A percentile compares a stretch with the other conserved stretches of the same genome.
Evolutionary conservation across 1,284 basidiomycete genomes (phyloP).

Genomic region (Tilletia horrida): DNA sequence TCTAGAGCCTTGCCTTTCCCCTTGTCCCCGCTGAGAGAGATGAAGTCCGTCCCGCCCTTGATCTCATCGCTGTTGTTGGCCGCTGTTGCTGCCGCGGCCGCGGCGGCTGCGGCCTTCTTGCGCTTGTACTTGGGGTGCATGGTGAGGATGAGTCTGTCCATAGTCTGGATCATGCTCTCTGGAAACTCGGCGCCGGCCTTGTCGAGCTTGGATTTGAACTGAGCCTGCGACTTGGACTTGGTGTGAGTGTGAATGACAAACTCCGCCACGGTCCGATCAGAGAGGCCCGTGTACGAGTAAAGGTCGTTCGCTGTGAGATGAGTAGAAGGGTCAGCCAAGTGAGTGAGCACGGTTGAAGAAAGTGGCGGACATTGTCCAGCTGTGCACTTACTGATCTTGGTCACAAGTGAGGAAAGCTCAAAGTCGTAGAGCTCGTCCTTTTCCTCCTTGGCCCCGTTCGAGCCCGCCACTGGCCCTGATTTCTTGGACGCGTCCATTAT

Average conservation of each 20-base stretch:
- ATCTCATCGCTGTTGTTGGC: slow-evolving; percentile 17
- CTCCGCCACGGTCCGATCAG: slow-evolving; percentile 89
- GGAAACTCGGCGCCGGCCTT: slow-evolving; percentile 82
- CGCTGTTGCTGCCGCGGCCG: slow-evolving; percentile 20
- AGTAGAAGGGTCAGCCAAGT: not conserved
- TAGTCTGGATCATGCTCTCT: slow-evolving; percentile 81
- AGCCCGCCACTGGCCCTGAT: not conserved
- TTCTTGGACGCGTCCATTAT: no score
- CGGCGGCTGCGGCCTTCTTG: slow-evolving; percentile 30
- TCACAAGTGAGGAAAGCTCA: slow-evolving; percentile 49
- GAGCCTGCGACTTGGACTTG: slow-evolving; percentile 68
- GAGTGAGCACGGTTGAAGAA: not conserved
- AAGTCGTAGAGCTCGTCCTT: slow-evolving; percentile 48
- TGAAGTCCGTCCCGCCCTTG: not conserved
- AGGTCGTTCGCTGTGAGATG: slow-evolving; percentile 36
- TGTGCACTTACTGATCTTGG: slow-evolving; percentile 36
- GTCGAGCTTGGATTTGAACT: slow-evolving; percentile 78
- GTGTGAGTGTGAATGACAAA: slow-evolving; percentile 91
- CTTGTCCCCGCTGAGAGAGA: slow-evolving; percentile 6
- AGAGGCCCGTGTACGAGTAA: slow-evolving; percentile 62
- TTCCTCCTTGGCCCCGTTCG: not conserved
- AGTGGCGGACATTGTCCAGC: not conserved
- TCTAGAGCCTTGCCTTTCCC: slow-evolving; percentile 57
- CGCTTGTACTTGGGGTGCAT: slow-evolving; percentile 92
- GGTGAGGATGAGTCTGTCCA: slow-evolving; percentile 88